These are phyloP conservation scores for Gnetum montanum DNA, from an alignment of 75 land plant genomes.

Conservation along the genomic window DNA sequence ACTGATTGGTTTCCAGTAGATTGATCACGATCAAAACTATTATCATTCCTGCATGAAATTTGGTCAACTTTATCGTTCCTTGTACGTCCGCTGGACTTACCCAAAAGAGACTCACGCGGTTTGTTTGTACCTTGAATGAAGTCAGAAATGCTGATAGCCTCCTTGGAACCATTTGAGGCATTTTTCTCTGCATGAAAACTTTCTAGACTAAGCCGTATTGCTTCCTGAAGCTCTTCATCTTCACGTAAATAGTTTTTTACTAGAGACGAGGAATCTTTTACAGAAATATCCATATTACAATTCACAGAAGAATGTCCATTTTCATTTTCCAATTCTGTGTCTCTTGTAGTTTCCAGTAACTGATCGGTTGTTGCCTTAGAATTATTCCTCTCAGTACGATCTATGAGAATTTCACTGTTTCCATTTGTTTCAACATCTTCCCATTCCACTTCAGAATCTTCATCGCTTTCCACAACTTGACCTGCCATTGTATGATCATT, in stretches of 20 bases:
- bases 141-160: too few relatives aligned
- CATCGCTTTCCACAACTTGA: too few relatives aligned
- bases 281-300: conserved; percentile 1
- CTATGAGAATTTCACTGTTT: conserved; percentile 9
- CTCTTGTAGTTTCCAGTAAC: conserved; percentile 6
- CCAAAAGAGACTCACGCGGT: too few relatives aligned
- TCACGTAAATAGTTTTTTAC: conserved; percentile 31
- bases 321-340: conserved; percentile 51
- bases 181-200: conserved; percentile 15
- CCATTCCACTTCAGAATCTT: neutral
- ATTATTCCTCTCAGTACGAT: neutral
- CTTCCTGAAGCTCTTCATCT: conserved; percentile 84
- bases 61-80: too few relatives aligned
- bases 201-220: conserved; percentile 78
- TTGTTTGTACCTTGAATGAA: too few relatives aligned
- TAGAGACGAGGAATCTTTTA: neutral
- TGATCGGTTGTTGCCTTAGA: neutral
- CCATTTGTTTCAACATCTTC: conserved; percentile 13
- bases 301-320: conserved; percentile 26
- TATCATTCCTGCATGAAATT: too few relatives aligned
- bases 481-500: neutral
- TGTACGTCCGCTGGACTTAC: too few relatives aligned
- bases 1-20: too few relatives aligned
- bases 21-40: too few relatives aligned
- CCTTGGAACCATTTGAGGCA: too few relatives aligned